Evolutionary conservation across 164 flowering plant genomes (phyloP).

Genomic region (Paratinospora sagittata): DNA sequence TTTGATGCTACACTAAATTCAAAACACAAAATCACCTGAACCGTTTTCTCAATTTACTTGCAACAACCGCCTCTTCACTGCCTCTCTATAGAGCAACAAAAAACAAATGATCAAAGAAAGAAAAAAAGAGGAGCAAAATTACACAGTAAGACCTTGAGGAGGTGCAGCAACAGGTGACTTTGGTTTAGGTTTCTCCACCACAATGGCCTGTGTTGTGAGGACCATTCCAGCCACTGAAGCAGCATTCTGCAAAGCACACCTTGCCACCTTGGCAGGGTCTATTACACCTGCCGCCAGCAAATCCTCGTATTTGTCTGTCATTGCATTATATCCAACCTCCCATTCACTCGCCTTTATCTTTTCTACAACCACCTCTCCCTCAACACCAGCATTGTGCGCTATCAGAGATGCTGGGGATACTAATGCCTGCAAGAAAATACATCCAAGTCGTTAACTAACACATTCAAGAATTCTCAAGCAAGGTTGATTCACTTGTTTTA

Average conservation of each 20-base stretch:
- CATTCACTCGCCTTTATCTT: slow-evolving; percentile 76
- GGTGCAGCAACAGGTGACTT: slow-evolving; percentile 51
- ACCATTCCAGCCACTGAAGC: slow-evolving; percentile 99
- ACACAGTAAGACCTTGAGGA: slow-evolving; percentile 56
- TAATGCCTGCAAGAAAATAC: slow-evolving; percentile 52
- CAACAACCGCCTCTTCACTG: not conserved
- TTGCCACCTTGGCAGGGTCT: slow-evolving; percentile 96
- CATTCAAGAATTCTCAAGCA: not conserved
- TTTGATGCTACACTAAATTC: not conserved
- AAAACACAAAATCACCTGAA: not conserved
- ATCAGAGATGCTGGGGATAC: slow-evolving; percentile 85
- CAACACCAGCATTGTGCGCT: slow-evolving; percentile 96
- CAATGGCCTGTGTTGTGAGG: slow-evolving; percentile 96
- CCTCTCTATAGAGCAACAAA: not conserved
- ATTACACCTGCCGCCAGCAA: slow-evolving; percentile 82
- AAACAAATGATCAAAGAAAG: not conserved
- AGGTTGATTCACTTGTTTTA: too few species aligned
- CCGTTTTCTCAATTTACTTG: not conserved
- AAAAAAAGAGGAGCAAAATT: not conserved
- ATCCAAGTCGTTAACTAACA: not conserved
- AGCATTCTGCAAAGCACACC: slow-evolving; percentile 94
- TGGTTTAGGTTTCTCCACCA: slow-evolving; percentile 83
- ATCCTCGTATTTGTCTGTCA: slow-evolving; percentile 83
- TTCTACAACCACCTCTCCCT: slow-evolving; percentile 99
- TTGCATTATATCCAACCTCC: slow-evolving; percentile 96